Conservation (phyloP, 176 grass and related monocot species). For the Triticum monococcum region DNA sequence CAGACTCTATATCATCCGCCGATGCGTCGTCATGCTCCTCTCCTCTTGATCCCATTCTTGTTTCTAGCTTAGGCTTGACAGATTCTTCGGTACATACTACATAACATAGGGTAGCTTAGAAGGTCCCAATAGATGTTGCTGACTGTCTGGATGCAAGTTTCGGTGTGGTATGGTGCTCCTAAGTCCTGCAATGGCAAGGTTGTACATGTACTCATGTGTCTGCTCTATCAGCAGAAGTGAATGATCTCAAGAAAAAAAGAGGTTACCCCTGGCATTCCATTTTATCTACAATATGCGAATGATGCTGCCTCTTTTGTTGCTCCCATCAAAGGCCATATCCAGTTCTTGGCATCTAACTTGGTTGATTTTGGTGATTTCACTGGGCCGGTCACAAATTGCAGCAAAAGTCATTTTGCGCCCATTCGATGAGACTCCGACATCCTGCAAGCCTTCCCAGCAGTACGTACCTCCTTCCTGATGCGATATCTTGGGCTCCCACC, state of each 20-base stretch:
- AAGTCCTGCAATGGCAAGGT: slow-evolving; percentile 48
- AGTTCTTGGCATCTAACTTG: too few relatives aligned
- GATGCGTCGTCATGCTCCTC: slow-evolving; percentile 27
- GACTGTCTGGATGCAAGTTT: too few relatives aligned
- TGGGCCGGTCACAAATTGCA: too few relatives aligned
- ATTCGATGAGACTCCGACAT: too few relatives aligned
- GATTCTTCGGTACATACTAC: slow-evolving; percentile 19
- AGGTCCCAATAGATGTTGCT: background rate
- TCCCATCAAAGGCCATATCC: too few relatives aligned
- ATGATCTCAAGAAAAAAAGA: slow-evolving; percentile 4
- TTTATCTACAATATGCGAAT: background rate
- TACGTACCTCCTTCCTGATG: too few relatives aligned
- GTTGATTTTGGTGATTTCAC: too few relatives aligned
- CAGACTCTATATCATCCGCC: slow-evolving; percentile 47
- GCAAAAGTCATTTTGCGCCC: too few relatives aligned
- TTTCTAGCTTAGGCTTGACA: slow-evolving; percentile 23
- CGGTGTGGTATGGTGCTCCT: slow-evolving; percentile 18
- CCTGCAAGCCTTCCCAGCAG: too few relatives aligned
- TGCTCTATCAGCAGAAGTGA: background rate
- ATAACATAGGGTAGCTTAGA: slow-evolving; percentile 3
- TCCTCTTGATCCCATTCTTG: background rate
- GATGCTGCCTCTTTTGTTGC: too few relatives aligned
- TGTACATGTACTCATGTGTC: background rate
- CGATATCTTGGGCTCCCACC: too few relatives aligned
- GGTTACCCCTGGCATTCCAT: background rate